phyloP scores from a whole-genome alignment of 2,329 filamentous ascomycete species.

The Ophiostoma quercus region DNA sequence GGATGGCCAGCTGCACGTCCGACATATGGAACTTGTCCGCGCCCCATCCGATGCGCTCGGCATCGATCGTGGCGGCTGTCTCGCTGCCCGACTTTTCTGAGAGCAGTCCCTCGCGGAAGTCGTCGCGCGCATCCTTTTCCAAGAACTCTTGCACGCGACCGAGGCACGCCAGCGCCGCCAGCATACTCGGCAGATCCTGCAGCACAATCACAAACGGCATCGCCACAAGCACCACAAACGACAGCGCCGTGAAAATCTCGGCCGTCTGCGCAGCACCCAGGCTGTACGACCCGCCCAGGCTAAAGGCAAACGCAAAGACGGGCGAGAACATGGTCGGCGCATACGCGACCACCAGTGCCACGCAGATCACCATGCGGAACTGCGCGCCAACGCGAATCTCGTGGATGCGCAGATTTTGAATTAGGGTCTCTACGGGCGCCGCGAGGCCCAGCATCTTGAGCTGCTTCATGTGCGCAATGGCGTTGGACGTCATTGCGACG shows the following conservation, averaged over 20 bases:
- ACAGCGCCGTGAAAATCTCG: slow-evolving; percentile 29
- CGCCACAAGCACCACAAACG: slow-evolving; percentile 36
- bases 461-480: slow-evolving; percentile 37
- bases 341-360: slow-evolving; percentile 33
- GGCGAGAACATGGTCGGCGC: slow-evolving; percentile 37
- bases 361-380: slow-evolving; percentile 32
- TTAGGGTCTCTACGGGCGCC: slow-evolving; percentile 30
- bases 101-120: slow-evolving; percentile 28
- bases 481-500: slow-evolving; percentile 30
- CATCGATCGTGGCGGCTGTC: neutral
- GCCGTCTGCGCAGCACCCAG: slow-evolving; percentile 33
- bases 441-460: slow-evolving; percentile 39
- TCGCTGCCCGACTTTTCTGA: neutral
- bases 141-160: slow-evolving; percentile 38
- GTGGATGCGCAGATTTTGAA: slow-evolving; percentile 35
- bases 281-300: slow-evolving; percentile 18
- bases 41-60: slow-evolving; percentile 37
- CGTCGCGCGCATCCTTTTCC: slow-evolving; percentile 30
- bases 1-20: slow-evolving; percentile 35
- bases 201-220: slow-evolving; percentile 34
- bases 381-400: slow-evolving; percentile 33
- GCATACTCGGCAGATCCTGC: slow-evolving; percentile 33
- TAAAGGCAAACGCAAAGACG: slow-evolving; percentile 33
- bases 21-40: slow-evolving; percentile 31
- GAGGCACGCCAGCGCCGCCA: slow-evolving; percentile 35